Base-by-base conservation (phyloP, 192 early-diverging fungal genomes). In the Allomyces arbusculus region DNA sequence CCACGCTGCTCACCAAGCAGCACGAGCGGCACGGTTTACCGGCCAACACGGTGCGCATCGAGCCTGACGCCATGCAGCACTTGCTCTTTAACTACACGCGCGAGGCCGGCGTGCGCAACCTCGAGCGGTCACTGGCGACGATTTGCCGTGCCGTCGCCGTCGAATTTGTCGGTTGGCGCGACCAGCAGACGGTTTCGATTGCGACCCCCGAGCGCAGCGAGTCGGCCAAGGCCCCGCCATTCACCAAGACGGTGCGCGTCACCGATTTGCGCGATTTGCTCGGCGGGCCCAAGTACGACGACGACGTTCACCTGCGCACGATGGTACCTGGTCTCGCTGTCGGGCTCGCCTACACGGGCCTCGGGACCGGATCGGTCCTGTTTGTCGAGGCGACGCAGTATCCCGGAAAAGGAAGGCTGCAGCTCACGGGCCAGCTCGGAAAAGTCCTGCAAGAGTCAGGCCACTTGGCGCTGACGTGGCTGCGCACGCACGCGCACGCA, bases 391-490 rank as follows among this genome's bases (percentile, higher is more conserved):
- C 87, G 11, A 83, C 84, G 1, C 78, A 83, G 69, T 85, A 88
- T 76, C 76, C 87, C 43, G 89, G 87, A 20, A 80, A 82, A 65
- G 87, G 87, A 19, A 69, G 81, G 24, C 68, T 89, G 22, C 77
- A 79, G 58, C 71, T 90, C 23, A 90, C 87, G 14, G 85, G 88
- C 3, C 82, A 80, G 69, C 69, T 93, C 0, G 91, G 91, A 0
- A 84, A 89, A 66, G 91, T 93, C 4, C 89, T 93, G 65, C 88
- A 88, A 72, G 91, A 93, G 70, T 89, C 87, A 45, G 84, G 87
- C 4, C 77, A 82, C 67, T 79, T 93, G 62, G 86, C 81, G 5
- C 67, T 90, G n/a, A 81, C 86, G 20, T 91, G 84, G 85, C 86
- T 91, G 20, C 84, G 87, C 63, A 67, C 84, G 10, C 85, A 90